phyloP scores from a whole-genome alignment of 306 rosid species.

The Corylus avellana region DNA sequence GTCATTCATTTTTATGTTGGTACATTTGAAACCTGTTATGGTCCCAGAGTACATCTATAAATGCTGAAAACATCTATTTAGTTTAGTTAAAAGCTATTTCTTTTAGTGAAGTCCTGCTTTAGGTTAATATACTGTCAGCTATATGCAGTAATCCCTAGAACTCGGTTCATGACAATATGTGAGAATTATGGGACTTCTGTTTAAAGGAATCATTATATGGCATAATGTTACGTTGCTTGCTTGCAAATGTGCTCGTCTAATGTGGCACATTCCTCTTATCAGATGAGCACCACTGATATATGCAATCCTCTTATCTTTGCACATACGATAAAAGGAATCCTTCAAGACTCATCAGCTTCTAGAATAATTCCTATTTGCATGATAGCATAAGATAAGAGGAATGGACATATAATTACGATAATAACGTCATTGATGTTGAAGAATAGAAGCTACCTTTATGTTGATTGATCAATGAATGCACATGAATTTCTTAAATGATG shows the following conservation, averaged over 20 bases:
- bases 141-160: neutral
- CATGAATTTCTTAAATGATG: neutral
- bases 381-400: neutral
- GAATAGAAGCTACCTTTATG: too few species aligned
- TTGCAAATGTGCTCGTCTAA: neutral
- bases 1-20: conserved; percentile 15
- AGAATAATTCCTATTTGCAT: neutral
- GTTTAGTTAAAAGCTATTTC: neutral
- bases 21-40: conserved; percentile 9
- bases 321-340: too few species aligned
- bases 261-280: too few species aligned
- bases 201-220: neutral
- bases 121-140: neutral
- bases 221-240: neutral
- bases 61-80: neutral
- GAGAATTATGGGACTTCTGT: neutral
- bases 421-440: too few species aligned
- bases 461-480: too few species aligned
- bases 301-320: too few species aligned
- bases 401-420: neutral
- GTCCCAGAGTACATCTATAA: neutral
- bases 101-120: neutral
- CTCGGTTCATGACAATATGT: neutral
- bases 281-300: too few species aligned
- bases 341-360: neutral